These are phyloP conservation scores for Oldenlandia corymbosa DNA, from an alignment of 257 asterid genomes.

Conservation along the genomic window DNA sequence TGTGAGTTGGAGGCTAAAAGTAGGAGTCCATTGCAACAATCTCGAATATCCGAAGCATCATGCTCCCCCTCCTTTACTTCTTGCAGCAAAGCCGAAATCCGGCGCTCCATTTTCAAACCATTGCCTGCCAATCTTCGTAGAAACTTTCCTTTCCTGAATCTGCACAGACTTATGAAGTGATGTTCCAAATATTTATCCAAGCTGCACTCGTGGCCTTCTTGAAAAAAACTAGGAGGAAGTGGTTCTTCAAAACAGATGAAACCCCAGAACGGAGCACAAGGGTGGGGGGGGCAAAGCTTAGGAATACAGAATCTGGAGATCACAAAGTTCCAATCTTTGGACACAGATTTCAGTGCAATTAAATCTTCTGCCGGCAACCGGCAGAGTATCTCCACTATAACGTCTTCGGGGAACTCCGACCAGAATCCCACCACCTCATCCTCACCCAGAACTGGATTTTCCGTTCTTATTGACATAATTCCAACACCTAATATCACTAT, in stretches of 20 bases:
- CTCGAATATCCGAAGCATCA: neutral
- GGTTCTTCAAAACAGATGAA: neutral
- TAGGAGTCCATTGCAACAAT: neutral
- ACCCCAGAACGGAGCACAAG: neutral
- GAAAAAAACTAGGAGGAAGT: neutral
- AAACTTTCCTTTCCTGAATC: neutral
- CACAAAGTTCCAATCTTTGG: neutral
- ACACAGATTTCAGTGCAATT: neutral
- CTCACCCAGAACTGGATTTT: too few species aligned
- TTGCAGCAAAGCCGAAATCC: neutral
- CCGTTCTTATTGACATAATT: too few species aligned
- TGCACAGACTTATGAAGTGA: neutral
- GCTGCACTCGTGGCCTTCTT: too few species aligned
- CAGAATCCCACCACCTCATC: too few species aligned
- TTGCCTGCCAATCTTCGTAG: too few species aligned
- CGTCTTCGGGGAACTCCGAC: too few species aligned
- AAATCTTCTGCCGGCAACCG: neutral
- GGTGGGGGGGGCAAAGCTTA: neutral
- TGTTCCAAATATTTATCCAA: neutral
- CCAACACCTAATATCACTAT: too few species aligned
- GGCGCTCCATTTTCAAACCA: neutral
- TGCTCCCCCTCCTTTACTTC: neutral
- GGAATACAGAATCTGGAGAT: neutral
- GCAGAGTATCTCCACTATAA: too few species aligned
- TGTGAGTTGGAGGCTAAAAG: neutral